Evolutionary conservation across 306 rosid genomes (phyloP), one percentile per base, ranked within the genome.

Genomic region (Quercus engelmannii): DNA sequence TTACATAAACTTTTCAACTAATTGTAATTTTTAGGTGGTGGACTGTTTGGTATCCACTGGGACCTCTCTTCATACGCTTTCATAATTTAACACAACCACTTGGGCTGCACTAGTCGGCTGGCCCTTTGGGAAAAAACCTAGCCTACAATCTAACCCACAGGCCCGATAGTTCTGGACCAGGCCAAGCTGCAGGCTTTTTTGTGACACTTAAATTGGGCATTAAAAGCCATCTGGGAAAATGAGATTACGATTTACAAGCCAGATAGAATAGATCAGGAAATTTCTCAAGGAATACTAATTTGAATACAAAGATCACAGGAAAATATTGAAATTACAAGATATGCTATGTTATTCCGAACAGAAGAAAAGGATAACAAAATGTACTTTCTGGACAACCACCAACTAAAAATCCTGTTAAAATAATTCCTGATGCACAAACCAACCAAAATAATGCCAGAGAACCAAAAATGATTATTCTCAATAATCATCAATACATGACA

Each of bases 331-430:
- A 55, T 73, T 21, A 70, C 77, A 87, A 59, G 59, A 56, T 64
- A 54, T 41, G 30, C 80, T 63, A 62, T 65, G 69, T 69, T 73
- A 41, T 84, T 75, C 81, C 75, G 74, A 38, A 74, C 51, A 71
- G 28, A 19, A 30, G 7, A 68, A 7, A 35, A n/a, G 25, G 52
- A 3, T 38, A 75, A 56, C 49, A 79, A 78, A 74, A 63, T 17
- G 76, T 57, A 76, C 68, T 78, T 78, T 71, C 35, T 64, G 35
- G 84, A 80, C 81, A 84, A 83, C 79, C 76, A 84, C 74, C 77
- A 76, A 67, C 89, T 80, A 82, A 82, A 75, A 82, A 81, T 64
- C 79, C 64, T 70, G 87, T 57, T 52, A 76, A 74, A 85, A 49
- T 73, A 75, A 83, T 57, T 68, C 20, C 55, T n/a, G 64, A 75